A percentile compares a stretch with the other conserved stretches of the same genome.
Conservation (phyloP, 2,329 filamentous ascomycete species). For the Cladosporium sphaerospermum region DNA sequence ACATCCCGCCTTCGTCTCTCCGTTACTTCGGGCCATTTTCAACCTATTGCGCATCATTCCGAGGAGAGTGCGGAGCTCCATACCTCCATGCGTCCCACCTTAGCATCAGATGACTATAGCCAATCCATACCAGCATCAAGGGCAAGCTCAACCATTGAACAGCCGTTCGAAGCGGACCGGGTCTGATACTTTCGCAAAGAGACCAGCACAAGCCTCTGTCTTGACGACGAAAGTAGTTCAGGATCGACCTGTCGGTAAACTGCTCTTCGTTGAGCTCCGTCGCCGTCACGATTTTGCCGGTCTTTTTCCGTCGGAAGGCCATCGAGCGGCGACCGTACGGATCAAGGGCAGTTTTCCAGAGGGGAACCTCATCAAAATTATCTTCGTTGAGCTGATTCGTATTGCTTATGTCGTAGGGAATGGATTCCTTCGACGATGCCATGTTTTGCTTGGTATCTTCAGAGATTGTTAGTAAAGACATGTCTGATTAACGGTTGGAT, state of each 20-base stretch:
- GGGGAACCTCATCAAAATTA: not conserved
- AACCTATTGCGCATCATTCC: too few species aligned
- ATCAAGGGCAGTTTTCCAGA: not conserved
- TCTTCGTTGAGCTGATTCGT: not conserved
- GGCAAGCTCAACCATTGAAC: not conserved
- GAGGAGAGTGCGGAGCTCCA: too few species aligned
- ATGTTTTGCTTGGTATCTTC: too few species aligned
- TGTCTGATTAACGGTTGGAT: too few species aligned
- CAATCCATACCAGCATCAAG: not conserved
- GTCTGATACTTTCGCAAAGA: not conserved
- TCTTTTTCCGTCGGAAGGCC: not conserved
- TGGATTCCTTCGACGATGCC: too few species aligned
- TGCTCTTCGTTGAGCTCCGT: not conserved
- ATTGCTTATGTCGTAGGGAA: too few species aligned
- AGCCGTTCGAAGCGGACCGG: not conserved
- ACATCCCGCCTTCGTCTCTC: too few species aligned
- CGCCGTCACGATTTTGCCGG: not conserved
- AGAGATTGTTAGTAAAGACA: too few species aligned
- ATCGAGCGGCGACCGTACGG: constrained; percentile 1
- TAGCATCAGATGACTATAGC: not conserved
- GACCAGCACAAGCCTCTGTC: not conserved
- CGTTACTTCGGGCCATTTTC: too few species aligned
- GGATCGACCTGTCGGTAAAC: not conserved
- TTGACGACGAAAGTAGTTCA: not conserved
- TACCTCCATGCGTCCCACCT: not conserved